Percentiles rank a stretch among this genome's conserved stretches.
Conservation (phyloP, 495 filamentous ascomycete genomes). For the Immersiella caudata region DNA sequence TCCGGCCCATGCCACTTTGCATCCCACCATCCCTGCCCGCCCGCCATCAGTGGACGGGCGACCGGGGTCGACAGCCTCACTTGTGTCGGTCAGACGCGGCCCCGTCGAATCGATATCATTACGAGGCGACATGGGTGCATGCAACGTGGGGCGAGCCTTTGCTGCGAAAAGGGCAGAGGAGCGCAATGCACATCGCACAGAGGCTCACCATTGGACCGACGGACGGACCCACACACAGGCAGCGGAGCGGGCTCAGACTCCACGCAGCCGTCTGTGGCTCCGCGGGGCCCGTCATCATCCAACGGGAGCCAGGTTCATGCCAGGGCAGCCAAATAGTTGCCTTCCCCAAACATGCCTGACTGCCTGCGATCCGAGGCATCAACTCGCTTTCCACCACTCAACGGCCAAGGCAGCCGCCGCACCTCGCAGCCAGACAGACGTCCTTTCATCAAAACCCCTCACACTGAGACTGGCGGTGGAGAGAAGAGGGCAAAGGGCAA, state of each 20-base stretch:
- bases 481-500: background rate
- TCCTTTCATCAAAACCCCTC: conserved; percentile 12
- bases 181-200: background rate
- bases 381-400: background rate
- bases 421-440: background rate
- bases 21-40: background rate
- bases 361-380: conserved; percentile 13
- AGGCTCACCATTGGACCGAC: no score
- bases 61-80: conserved; percentile 36
- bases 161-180: background rate
- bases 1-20: background rate
- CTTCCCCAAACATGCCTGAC: background rate
- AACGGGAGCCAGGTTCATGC: conserved; percentile 5
- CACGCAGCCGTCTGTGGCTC: background rate
- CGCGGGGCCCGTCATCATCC: background rate
- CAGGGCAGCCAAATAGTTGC: conserved; percentile 4
- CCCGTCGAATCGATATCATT: conserved; percentile 32
- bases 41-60: conserved; percentile 10
- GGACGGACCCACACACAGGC: background rate
- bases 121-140: conserved; percentile 29
- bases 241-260: background rate
- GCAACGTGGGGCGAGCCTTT: conserved; percentile 22
- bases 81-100: conserved; percentile 31
- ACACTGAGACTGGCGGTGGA: conserved; percentile 11
- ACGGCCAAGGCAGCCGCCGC: conserved; percentile 6